phyloP scores from a whole-genome alignment of 139 green algal genomes.

The Chlamydomonas applanata region DNA sequence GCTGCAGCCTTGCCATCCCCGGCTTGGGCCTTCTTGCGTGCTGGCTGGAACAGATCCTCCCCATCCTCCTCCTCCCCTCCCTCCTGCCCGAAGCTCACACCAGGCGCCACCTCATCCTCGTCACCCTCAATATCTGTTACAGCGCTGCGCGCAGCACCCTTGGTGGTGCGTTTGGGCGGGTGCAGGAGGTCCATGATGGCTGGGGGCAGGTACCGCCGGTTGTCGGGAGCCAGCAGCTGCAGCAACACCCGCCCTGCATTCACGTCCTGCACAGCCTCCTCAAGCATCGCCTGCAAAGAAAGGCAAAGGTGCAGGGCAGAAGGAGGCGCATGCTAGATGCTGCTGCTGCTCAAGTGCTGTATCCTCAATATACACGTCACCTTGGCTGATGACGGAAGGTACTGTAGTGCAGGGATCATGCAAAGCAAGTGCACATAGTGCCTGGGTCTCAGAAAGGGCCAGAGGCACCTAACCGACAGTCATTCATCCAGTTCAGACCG shows the following conservation, averaged over 20 bases:
- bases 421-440: no score
- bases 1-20: slow-evolving; percentile 6
- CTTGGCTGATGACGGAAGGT: no score
- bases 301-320: no score
- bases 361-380: no score
- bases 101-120: slow-evolving; percentile 29
- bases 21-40: not conserved
- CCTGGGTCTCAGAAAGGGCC: no score
- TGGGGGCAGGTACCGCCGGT: slow-evolving; percentile 63
- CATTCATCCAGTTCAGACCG: slow-evolving; percentile 72
- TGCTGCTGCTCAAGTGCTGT: no score
- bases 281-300: slow-evolving; percentile 65
- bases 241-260: slow-evolving; percentile 59
- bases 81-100: not conserved
- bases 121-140: slow-evolving; percentile 38
- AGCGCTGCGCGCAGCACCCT: slow-evolving; percentile 27
- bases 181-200: slow-evolving; percentile 51
- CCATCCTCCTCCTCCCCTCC: slow-evolving; percentile 19
- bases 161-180: slow-evolving; percentile 38
- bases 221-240: slow-evolving; percentile 70
- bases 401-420: no score
- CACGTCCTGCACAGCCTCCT: slow-evolving; percentile 48
- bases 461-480: slow-evolving; percentile 57
- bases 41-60: slow-evolving; percentile 21
- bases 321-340: no score